phyloP scores from a whole-genome alignment of 441 rosid genomes.

The Mallotus repandus region DNA sequence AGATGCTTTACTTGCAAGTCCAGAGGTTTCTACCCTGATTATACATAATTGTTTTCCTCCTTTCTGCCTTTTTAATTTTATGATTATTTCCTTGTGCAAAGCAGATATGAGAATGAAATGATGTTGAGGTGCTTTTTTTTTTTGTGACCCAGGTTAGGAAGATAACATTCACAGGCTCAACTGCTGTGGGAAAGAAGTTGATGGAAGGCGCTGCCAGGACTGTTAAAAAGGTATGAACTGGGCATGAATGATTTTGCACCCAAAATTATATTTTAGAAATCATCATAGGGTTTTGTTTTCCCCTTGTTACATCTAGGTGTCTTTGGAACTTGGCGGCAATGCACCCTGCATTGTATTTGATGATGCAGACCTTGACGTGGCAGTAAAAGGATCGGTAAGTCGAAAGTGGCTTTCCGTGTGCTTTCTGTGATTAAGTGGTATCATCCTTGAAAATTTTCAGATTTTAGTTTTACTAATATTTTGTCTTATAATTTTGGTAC shows the following conservation, averaged over 20 bases:
- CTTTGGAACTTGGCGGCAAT: slow-evolving; percentile 98
- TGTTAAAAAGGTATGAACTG: slow-evolving; percentile 73
- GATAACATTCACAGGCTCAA: slow-evolving; percentile 96
- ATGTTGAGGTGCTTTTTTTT: slow-evolving; percentile 21
- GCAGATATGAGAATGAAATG: slow-evolving; percentile 11
- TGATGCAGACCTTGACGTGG: slow-evolving; percentile 93
- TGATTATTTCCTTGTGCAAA: slow-evolving; percentile 17
- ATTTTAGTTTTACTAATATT: background rate
- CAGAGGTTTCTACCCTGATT: slow-evolving; percentile 53
- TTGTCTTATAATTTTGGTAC: slow-evolving; percentile 5
- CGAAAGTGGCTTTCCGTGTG: slow-evolving; percentile 9
- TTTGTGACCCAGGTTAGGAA: slow-evolving; percentile 69
- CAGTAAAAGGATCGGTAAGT: slow-evolving; percentile 95
- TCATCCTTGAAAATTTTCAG: slow-evolving; percentile 11
- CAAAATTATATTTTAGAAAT: slow-evolving; percentile 13
- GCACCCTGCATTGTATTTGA: slow-evolving; percentile 99
- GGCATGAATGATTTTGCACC: slow-evolving; percentile 4
- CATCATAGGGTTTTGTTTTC: slow-evolving; percentile 22
- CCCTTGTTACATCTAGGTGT: slow-evolving; percentile 46
- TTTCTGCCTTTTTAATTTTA: slow-evolving; percentile 16
- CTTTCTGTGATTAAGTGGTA: background rate
- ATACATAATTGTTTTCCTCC: background rate
- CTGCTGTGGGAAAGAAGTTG: slow-evolving; percentile 95
- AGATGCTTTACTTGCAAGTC: slow-evolving; percentile 72
- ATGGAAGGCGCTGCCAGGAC: slow-evolving; percentile 97